Evolutionary conservation across 2,329 filamentous ascomycete species (phyloP).

Genomic region (Xylariaceae sp.): DNA sequence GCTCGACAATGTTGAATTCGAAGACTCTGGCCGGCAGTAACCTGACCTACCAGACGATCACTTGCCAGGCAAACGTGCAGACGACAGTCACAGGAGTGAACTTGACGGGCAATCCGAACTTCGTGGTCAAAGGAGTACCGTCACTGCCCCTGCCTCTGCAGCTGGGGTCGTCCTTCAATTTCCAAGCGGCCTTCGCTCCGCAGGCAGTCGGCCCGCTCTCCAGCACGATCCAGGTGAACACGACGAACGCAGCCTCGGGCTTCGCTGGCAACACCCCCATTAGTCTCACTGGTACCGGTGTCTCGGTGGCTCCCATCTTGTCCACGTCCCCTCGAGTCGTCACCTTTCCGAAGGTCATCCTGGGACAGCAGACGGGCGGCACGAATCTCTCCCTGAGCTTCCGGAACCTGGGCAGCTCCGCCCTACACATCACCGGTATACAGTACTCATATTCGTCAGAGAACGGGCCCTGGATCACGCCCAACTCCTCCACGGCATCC

Average conservation of each 20-base stretch:
- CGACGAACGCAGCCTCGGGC: conserved; percentile 36
- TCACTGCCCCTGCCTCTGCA: conserved; percentile 25
- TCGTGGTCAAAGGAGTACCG: conserved; percentile 24
- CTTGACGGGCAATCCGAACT: conserved; percentile 30
- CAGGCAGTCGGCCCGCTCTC: conserved; percentile 39
- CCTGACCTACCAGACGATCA: conserved; percentile 29
- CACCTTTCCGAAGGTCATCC: conserved; percentile 42
- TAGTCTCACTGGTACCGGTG: conserved; percentile 40
- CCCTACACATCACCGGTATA: conserved; percentile 36
- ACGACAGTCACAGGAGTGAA: conserved; percentile 33
- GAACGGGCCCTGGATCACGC: conserved; percentile 36
- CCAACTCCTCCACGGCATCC: conserved; percentile 25
- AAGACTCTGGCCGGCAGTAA: too few relatives aligned
- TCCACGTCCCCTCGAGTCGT: conserved; percentile 39
- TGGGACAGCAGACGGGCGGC: conserved; percentile 30
- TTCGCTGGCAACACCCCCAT: conserved; percentile 40
- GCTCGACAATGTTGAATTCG: conserved; percentile 34
- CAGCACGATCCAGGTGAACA: conserved; percentile 38
- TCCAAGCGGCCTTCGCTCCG: conserved; percentile 39
- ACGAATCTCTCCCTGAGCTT: conserved; percentile 37
- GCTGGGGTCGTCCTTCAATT: conserved; percentile 32
- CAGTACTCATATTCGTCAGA: conserved; percentile 35
- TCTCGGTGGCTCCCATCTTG: conserved; percentile 38
- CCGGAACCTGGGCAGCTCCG: conserved; percentile 40
- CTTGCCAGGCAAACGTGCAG: conserved; percentile 39